Evolutionary conservation across 176 grass and related monocot species (phyloP), one percentile per base, ranked within the genome.

Genomic region (Musa acuminata): DNA sequence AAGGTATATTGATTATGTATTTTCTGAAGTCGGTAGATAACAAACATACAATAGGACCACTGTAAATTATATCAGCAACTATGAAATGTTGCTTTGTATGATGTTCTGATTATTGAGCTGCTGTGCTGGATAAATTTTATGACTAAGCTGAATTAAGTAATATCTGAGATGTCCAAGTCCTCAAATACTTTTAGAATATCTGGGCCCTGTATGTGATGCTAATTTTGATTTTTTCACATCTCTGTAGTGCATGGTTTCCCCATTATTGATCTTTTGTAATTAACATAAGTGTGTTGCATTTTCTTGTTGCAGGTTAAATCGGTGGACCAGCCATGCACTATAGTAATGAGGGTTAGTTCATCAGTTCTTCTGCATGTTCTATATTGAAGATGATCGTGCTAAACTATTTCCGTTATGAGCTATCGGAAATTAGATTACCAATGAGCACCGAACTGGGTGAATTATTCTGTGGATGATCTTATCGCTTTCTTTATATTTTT

Each of bases 331-430:
- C 85, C 84, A 82, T 83, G 83, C 74, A 83, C 87, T 51, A 77
- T 93, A 60, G 80, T 82, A 68, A 98, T 85, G 82, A 91, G 50
- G 66, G 94, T 98, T 49, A 76, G 83, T 87, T 60, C 16, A 75
- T 49, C 21, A 9, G 22, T 51, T 49, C 1, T 75, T 48, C 62
- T 69, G 7, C 8, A 24, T 75, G 49, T 26, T 27, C 21, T 64
- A 2, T 13, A 3, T 64, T 0, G 9, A 73, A 9, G 49, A 71
- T 22, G 54, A 48, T 80, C 3, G 1, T 79, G n/a, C 16, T 23
- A 35, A 35, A 35, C 3, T 35, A 3, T 9, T 8, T 29, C 2
- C 21, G 54, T 52, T 49, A n/a, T 50, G 51, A 72, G 16, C 72
- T 1, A 19, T 35, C 29, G 29, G 29, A 35, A 10, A n/a, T 17